These are phyloP conservation scores for Neofusicoccum umdonicola DNA, from an alignment of 2,329 filamentous ascomycete species.

Conservation along the genomic window DNA sequence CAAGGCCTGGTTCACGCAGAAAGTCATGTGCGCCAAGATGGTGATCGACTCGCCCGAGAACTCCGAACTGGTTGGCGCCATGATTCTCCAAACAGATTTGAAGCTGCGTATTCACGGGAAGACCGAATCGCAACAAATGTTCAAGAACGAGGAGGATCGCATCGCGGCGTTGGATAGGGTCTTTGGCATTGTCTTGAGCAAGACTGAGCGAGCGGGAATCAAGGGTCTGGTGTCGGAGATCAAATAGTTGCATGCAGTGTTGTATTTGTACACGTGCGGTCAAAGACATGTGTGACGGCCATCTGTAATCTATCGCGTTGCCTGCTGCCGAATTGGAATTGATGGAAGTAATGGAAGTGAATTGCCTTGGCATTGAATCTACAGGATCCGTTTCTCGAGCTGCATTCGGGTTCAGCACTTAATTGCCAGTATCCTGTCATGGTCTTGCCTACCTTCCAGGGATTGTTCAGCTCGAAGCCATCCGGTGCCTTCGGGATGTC, in stretches of 20 bases:
- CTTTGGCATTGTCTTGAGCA: slow-evolving; percentile 43
- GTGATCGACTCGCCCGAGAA: slow-evolving; percentile 43
- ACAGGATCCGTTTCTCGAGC: slow-evolving; percentile 39
- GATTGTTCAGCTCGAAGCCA: slow-evolving; percentile 66
- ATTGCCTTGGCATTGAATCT: slow-evolving; percentile 18
- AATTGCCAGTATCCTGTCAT: too few species aligned
- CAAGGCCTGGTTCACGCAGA: slow-evolving; percentile 32
- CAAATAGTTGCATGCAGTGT: neutral
- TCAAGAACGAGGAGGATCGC: slow-evolving; percentile 44
- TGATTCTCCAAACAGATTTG: slow-evolving; percentile 43
- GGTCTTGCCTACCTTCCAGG: slow-evolving; percentile 52
- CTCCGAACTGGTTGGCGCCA: slow-evolving; percentile 37
- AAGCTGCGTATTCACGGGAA: slow-evolving; percentile 46
- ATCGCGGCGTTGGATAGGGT: slow-evolving; percentile 43
- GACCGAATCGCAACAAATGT: slow-evolving; percentile 40
- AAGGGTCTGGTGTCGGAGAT: slow-evolving; percentile 34
- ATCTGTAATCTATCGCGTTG: neutral
- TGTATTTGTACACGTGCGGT: neutral
- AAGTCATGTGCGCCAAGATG: slow-evolving; percentile 51
- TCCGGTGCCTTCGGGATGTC: slow-evolving; percentile 57
- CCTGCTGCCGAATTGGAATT: neutral
- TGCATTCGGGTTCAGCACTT: slow-evolving; percentile 29
- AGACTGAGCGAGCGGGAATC: slow-evolving; percentile 40
- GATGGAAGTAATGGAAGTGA: neutral
- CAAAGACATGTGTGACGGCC: neutral